These are phyloP conservation scores for Aegilops umbellulata DNA, from an alignment of 176 grass and related monocot genomes.

Conservation along the genomic window DNA sequence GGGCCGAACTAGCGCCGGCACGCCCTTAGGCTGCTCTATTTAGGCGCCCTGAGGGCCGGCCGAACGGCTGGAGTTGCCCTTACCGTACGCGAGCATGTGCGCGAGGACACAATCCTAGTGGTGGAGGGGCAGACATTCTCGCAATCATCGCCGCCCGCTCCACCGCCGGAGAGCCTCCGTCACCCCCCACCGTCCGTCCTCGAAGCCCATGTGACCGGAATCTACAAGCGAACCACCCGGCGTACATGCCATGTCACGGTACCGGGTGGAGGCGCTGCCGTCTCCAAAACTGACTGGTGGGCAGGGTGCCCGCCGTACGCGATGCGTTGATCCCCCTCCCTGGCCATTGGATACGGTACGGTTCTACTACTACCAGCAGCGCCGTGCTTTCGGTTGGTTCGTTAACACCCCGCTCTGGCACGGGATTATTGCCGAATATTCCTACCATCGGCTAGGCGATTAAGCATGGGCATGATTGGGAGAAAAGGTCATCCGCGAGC, in stretches of 20 bases:
- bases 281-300: not conserved
- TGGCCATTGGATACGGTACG: not conserved
- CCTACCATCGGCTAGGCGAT: not conserved
- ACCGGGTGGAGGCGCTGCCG: not conserved
- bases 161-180: not conserved
- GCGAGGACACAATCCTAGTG: not conserved
- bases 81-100: not conserved
- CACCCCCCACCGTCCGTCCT: not conserved
- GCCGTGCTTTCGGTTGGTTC: not conserved
- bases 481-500: not conserved
- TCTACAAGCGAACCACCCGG: not conserved
- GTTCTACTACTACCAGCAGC: not conserved
- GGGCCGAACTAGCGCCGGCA: no score
- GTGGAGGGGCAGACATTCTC: not conserved
- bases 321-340: not conserved
- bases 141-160: not conserved
- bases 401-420: conserved; percentile 1
- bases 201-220: not conserved
- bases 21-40: no score
- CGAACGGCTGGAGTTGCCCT: no score
- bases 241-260: not conserved
- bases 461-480: not conserved
- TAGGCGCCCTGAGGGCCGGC: no score
- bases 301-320: not conserved
- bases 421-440: conserved; percentile 7